Percentiles rank a stretch among this genome's conserved stretches.
phyloP scores from a whole-genome alignment of 2,329 filamentous ascomycete genomes.

The Colletotrichum cordylinicola region DNA sequence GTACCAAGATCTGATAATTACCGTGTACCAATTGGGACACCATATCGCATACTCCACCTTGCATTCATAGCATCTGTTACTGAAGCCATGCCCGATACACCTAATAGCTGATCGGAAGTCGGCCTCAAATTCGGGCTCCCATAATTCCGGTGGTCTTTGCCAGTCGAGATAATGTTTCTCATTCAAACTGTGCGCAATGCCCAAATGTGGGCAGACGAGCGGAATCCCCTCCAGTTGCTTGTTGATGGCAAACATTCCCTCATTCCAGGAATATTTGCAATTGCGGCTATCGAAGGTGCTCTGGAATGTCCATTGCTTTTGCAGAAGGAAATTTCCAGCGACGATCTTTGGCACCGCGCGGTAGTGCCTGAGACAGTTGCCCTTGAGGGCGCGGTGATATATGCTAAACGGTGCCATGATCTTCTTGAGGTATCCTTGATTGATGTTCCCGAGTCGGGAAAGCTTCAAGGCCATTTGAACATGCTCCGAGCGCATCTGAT shows the following conservation, averaged over 20 bases:
- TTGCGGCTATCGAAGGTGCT: not conserved
- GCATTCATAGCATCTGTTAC: not conserved
- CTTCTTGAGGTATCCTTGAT: not conserved
- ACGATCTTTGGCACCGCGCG: not conserved
- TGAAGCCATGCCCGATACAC: not conserved
- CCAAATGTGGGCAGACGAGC: not conserved
- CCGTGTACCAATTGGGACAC: not conserved
- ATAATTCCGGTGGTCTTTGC: rapidly evolving
- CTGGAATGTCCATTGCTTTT: not conserved
- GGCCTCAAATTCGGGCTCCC: rapidly evolving
- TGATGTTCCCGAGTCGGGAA: not conserved
- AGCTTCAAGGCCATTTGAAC: not conserved
- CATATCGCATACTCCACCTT: not conserved
- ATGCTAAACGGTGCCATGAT: not conserved
- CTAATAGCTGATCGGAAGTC: not conserved
- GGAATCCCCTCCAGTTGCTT: not conserved
- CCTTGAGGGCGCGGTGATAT: not conserved
- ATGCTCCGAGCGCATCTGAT: not conserved
- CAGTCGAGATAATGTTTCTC: not conserved
- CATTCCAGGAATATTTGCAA: not conserved
- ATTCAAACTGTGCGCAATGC: not conserved
- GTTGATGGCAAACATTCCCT: not conserved
- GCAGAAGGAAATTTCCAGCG: not conserved
- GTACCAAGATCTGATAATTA: not conserved
- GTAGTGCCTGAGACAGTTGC: not conserved